phyloP scores from a whole-genome alignment of 805 yeast species.

The Saccharomycopsis malanga region DNA sequence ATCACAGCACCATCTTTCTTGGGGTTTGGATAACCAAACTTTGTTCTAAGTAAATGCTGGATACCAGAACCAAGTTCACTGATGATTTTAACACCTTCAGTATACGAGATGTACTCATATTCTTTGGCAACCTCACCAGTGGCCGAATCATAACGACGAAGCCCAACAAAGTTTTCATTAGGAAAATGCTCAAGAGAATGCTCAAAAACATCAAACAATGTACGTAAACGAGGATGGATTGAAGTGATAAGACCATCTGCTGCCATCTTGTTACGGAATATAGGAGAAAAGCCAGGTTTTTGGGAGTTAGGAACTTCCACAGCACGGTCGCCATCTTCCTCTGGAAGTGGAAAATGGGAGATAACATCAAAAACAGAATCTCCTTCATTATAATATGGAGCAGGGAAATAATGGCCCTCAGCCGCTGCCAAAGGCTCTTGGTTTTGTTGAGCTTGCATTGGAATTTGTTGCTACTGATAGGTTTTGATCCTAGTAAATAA shows the following conservation, averaged over 20 bases:
- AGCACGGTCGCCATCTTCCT: not conserved
- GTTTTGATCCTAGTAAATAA: too few species aligned
- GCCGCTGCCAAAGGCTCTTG: too few species aligned
- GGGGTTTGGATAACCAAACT: conserved; percentile 20
- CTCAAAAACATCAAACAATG: conserved; percentile 30
- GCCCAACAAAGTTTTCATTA: conserved; percentile 28
- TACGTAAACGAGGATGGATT: conserved; percentile 32
- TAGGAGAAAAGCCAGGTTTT: conserved; percentile 42
- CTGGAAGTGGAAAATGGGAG: not conserved
- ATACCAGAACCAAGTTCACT: conserved; percentile 25
- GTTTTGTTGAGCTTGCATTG: too few species aligned
- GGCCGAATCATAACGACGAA: not conserved
- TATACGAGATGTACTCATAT: conserved; percentile 23
- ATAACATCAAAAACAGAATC: conserved; percentile 7
- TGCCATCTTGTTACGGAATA: conserved; percentile 40
- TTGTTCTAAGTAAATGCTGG: conserved; percentile 23
- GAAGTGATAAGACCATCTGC: conserved; percentile 23
- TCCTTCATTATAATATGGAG: conserved; percentile 6
- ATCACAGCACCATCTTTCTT: conserved; percentile 20
- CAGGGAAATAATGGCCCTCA: too few species aligned
- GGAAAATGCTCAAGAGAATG: conserved; percentile 25
- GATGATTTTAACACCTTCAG: conserved; percentile 14
- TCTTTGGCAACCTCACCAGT: conserved; percentile 16
- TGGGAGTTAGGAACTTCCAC: conserved; percentile 25
- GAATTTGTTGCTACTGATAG: too few species aligned